Conservation (phyloP, 177 flowering plant species). For the Vitis hybrid region DNA sequence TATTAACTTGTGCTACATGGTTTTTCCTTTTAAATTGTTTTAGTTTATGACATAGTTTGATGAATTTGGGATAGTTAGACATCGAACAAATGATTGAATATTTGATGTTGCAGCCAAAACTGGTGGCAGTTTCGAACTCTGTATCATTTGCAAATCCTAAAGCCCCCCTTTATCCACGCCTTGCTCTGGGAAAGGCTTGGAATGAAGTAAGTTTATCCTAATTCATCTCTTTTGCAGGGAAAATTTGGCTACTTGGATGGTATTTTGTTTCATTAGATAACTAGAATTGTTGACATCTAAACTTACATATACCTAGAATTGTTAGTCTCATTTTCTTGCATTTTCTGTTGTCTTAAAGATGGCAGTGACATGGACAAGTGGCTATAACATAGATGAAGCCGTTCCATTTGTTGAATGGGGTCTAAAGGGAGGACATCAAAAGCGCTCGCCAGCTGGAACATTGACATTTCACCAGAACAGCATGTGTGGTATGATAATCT, state of each 20-base stretch:
- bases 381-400: conserved; percentile 66
- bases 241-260: not conserved
- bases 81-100: conserved; percentile 1
- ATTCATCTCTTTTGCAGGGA: not conserved
- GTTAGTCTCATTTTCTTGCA: not conserved
- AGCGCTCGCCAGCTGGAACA: conserved; percentile 76
- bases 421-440: conserved; percentile 22
- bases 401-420: conserved; percentile 79
- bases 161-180: conserved; percentile 75
- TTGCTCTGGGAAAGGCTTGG: conserved; percentile 74
- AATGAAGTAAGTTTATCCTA: conserved; percentile 49
- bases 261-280: not conserved
- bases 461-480: conserved; percentile 50
- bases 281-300: not conserved
- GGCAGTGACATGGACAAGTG: conserved; percentile 97
- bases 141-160: conserved; percentile 60
- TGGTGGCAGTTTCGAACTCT: conserved; percentile 54
- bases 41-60: too few relatives aligned
- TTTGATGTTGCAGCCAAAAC: conserved; percentile 50
- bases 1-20: too few relatives aligned
- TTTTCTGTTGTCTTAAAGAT: conserved; percentile 37
- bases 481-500: conserved; percentile 71
- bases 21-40: too few relatives aligned
- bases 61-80: too few relatives aligned
- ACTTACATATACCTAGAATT: not conserved